Base-by-base conservation (phyloP, 495 filamentous ascomycete genomes). In the Parachaetomium inaequale region DNA sequence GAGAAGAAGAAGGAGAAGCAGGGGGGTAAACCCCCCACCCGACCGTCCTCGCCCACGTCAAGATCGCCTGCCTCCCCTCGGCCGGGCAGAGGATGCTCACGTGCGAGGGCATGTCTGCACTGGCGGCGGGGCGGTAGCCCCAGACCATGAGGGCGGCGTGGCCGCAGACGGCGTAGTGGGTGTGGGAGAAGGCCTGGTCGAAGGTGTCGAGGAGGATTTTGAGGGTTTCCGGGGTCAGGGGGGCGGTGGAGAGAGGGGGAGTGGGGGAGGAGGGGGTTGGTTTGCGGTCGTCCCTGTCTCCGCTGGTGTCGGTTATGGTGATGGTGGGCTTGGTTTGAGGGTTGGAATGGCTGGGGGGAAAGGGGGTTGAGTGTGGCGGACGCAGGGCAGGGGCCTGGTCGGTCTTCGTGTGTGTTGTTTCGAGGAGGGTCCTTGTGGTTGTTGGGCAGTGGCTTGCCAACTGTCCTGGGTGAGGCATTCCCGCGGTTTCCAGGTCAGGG, bases 131-230 rank as follows among this genome's bases (percentile, higher is more conserved):
- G 55, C 55, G 47, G 4, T 63, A 42, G 53, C 65, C 76, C 68
- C 75, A 72, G n/a, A 70, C 68, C 8, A 61, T 58, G 5, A 79
- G 66, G 25, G 75, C 75, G 3, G 65, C 70, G 12, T 71, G 72
- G 4, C 77, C 76, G 59, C 68, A 68, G 29, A 79, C 71, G 7
- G 70, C 74, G 70, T 78, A 79, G 28, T 67, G 72, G 5, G 74
- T 71, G 61, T 78, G 74, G 3, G 45, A 28, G 12, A 78, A 61
- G 1, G 67, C 63, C 0, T 50, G 49, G 62, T 76, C 67, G 38
- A 79, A 43, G 17, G 61, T 58, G 52, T 65, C 62, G 65, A 78
- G 70, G 14, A 78, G 10, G 19, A 31, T 12, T 2, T 60, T 45
- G 38, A 72, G 58, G 12, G n/a, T 51, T n/a, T 50, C 40, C 12